Percentiles rank a stretch among this genome's conserved stretches.
phyloP scores from a whole-genome alignment of 345 rosid genomes.

The Geranium rotundifolium region DNA sequence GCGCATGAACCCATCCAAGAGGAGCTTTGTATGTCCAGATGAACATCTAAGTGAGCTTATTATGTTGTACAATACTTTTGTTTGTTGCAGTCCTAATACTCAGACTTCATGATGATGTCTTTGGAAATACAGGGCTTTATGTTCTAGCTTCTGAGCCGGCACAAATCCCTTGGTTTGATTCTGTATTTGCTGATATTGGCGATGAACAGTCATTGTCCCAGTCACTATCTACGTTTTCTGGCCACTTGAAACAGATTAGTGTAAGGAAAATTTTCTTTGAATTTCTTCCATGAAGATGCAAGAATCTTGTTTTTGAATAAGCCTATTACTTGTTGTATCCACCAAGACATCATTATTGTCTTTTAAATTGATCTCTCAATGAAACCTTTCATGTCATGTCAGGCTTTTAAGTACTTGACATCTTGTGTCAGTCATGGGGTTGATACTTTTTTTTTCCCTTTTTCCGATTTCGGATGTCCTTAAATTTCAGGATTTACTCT shows the following conservation, averaged over 20 bases:
- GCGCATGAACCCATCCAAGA: background rate
- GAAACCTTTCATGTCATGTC: background rate
- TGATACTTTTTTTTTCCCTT: background rate
- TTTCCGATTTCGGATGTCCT: background rate
- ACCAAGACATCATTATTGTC: background rate
- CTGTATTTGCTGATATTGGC: conserved; percentile 86
- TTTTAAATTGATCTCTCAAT: background rate
- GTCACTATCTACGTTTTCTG: conserved; percentile 90
- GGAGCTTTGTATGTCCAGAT: background rate
- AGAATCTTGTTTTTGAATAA: background rate
- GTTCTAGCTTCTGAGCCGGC: conserved; percentile 79
- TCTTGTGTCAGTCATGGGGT: conserved; percentile 1
- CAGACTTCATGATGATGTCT: conserved; percentile 4
- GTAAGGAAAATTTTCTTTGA: conserved; percentile 34
- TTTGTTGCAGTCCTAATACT: background rate
- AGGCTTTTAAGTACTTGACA: background rate
- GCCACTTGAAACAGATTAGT: conserved; percentile 81
- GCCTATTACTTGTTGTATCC: background rate
- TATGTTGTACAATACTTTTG: background rate
- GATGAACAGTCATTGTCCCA: conserved; percentile 89
- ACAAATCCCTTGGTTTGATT: conserved; percentile 86
- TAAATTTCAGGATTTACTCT: background rate
- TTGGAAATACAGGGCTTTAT: conserved; percentile 54
- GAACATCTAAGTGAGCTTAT: background rate
- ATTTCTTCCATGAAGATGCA: conserved; percentile 1